Evolutionary conservation across 1,284 basidiomycete genomes (phyloP), one percentile per base, ranked within the genome.

Genomic region (Rhodotorula sp.): DNA sequence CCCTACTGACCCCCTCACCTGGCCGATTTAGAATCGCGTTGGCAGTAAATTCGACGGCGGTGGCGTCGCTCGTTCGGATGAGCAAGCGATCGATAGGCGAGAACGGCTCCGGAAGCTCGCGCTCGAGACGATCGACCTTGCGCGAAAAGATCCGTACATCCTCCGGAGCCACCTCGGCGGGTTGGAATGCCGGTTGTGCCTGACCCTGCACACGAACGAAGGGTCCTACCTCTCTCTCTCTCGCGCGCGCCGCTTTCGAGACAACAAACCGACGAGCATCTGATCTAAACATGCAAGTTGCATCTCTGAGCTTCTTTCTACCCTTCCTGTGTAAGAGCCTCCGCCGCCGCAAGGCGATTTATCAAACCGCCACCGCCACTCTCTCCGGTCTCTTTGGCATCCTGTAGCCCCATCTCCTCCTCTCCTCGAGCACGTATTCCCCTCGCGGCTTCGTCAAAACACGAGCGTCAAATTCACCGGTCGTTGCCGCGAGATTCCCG

Each of bases 101-200:
- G 97, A 99, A 81, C 89, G 97, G 61, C 85, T 99, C 60, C 85
- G 95, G 70, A 98, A 98, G 83, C 88, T 99, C 47, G 97, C 93
- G 4, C 83, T 97, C 71, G 94, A 97, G 84, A 97, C 95, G 0
- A 97, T 97, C 79, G 94, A 97, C 82, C 86, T 97, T 60, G 93
- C 93, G 59, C n/a, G n/a, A n/a, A 97, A 95, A 91, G 97, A 99
- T 82, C 97, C 97, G 7, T 99, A 99, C 82, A 98, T 99, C 79
- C 88, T 99, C 60, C 92, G 94, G 81, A 99, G 98, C 82, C 97
- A 99, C 81, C 86, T 99, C 68, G 86, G 97, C 57, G 97, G 93
- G 15, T 87, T 99, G 66, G 97, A 99, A 86, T 99, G 97, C 83
- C 91, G 95, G 78, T 87, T 99, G 52, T 99, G 97, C 81, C 84